Base-by-base conservation (phyloP, 306 rosid species). In the Sicyos edulis region DNA sequence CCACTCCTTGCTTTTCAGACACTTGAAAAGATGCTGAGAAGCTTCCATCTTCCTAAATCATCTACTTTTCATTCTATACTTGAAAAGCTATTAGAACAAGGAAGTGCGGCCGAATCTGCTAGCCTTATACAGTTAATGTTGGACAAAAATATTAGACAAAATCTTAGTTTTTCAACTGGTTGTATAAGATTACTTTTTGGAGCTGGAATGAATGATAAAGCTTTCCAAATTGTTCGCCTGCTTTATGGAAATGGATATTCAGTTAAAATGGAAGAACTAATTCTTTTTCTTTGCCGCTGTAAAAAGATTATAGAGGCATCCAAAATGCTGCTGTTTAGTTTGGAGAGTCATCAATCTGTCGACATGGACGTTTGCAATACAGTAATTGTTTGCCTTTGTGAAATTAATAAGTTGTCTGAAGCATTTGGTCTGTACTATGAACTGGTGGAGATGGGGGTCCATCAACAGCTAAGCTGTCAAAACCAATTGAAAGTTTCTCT, bases 1-100 rank as follows among this genome's bases (percentile, higher is more conserved):
- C 95, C 97, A 66, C 84, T 86, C 77, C 88, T 86, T 76, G 95
- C 96, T 61, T 84, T 83, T 59, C 80, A 75, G 73, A 82, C 91
- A 54, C 74, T 92, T 42, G 88, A 89, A 81, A 92, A 86, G 85
- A 92, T 92, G 97, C 71, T 92, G 26, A 89, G 78, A 81, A 92
- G 97, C 78, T 80, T 86, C 61, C 83, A 89, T 82, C 78, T 78
- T 77, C 95, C 96, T 8, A 65, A 75, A 79, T 79, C 93, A 16
- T 77, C 80, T 20, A 85, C 86, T n/a, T 89, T 88, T 80, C 91
- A 91, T 81, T 76, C 86, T 72, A 55, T 91, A 79, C 82, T 89
- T 59, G 80, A 83, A 10, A 84, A 79, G 67, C 97, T 89, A 56
- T 53, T 91, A 77, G 85, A 85, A 79, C 82, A 79, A 58, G 82